A percentile compares a stretch with the other conserved stretches of the same genome.
phyloP scores from a whole-genome alignment of 1,139 yeast species.

The Hansenula sp. region DNA sequence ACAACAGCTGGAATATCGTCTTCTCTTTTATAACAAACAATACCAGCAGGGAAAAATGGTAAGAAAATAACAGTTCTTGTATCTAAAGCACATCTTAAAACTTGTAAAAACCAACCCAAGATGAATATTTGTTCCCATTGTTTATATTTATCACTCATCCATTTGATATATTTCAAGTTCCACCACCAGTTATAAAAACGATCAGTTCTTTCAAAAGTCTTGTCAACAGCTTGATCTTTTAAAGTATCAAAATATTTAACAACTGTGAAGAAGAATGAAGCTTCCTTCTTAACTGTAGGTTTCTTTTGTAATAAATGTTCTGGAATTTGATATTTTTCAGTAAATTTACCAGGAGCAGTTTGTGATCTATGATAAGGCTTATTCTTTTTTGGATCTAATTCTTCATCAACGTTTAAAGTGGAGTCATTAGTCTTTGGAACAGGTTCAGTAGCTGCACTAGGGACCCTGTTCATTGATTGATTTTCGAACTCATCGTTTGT shows the following conservation, averaged over 20 bases:
- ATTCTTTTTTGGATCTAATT: constrained; percentile 2
- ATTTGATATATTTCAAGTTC: constrained; percentile 5
- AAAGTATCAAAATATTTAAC: constrained; percentile 12
- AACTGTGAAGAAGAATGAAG: constrained; percentile 15
- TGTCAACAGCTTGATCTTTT: constrained; percentile 15
- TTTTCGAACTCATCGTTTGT: constrained; percentile 1
- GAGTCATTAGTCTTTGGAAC: neutral
- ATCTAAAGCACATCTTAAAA: constrained; percentile 12
- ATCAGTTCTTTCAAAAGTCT: constrained; percentile 13
- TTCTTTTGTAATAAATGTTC: constrained; percentile 8
- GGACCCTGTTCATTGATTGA: neutral
- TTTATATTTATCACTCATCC: constrained; percentile 6
- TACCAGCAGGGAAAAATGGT: constrained; percentile 20
- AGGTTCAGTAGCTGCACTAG: constrained; percentile 4
- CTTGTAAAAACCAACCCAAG: constrained; percentile 14
- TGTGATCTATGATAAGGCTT: constrained; percentile 5
- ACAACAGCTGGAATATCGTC: constrained; percentile 18
- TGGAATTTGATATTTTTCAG: constrained; percentile 9
- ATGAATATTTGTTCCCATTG: constrained; percentile 11
- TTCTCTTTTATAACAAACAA: constrained; percentile 12
- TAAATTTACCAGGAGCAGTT: constrained; percentile 9
- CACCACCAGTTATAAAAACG: constrained; percentile 12
- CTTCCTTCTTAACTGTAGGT: constrained; percentile 19
- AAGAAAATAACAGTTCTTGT: constrained; percentile 16
- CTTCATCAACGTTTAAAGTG: neutral